Base-by-base conservation (phyloP, 768 basidiomycete species). In the Rhodotorula toruloides region DNA sequence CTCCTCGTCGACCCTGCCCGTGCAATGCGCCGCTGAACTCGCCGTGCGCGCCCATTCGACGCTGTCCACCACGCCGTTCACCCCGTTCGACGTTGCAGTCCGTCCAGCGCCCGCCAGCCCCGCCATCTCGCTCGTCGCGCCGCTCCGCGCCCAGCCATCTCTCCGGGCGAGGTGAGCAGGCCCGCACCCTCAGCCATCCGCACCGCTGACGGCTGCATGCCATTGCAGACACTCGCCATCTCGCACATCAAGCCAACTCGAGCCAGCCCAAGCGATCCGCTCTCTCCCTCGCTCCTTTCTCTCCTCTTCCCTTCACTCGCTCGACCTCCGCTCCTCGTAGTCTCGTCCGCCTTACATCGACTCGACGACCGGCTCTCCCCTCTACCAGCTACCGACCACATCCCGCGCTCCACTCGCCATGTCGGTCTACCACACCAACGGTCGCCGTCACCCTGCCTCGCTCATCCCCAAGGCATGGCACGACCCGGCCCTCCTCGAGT, bases 401-500 rank as follows among this genome's bases (percentile, higher is more conserved):
- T 3, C 36, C 22, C 22, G 12, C 29, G 10, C 36, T 34, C 43
- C 39, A 11, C 22, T 34, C 44, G 17, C 36, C 46, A 63, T 62
- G 61, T 27, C 55, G 11, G 32, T 55, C 48, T 57, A 34, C 62
- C 54, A 55, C 39, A 54, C 73, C 44, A 27, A 46, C 25, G 50
- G 54, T 32, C 74, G 73, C 39, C 68, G 72, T 27, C 79, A 81
- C 74, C 89, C 90, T 48, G 86, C 87, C 62, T 96, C 92, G 32
- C 89, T 96, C 74, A 76, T 91, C 62, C 87, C 88, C 67, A 80
- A 84, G 61, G 82, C 82, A 61, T 77, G 82, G 71, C 94, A 97
- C 81, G 86, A 91, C 79, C 87, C 87, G 29, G 85, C 84, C 67
- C 84, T 99, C 68, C 81, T 94, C 69, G 82, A 84, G 74, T 86